Conservation (phyloP, 2,329 filamentous ascomycete genomes). For the Paecilomyces sp. region DNA sequence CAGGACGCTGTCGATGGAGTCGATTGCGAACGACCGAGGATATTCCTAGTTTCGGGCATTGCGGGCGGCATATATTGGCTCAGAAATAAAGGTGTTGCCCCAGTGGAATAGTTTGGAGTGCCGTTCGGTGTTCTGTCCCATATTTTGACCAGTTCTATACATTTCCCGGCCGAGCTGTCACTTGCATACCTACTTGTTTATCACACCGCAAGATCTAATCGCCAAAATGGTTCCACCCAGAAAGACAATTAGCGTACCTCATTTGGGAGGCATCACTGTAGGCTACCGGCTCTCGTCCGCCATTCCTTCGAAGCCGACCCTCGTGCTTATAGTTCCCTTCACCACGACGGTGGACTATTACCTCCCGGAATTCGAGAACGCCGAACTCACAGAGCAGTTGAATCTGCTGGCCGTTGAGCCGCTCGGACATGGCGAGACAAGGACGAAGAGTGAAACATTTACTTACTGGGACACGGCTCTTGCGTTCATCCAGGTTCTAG, state of each 20-base stretch:
- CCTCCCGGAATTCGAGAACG: conserved; percentile 23
- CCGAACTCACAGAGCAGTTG: conserved; percentile 24
- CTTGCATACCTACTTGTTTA: too few species aligned
- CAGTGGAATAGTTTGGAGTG: background rate
- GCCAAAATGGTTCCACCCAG: background rate
- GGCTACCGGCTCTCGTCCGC: conserved; percentile 37
- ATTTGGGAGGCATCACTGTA: conserved; percentile 39
- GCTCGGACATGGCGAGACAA: conserved; percentile 42
- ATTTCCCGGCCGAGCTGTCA: background rate
- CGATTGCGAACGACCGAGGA: background rate
- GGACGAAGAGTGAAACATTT: conserved; percentile 33
- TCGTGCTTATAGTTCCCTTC: conserved; percentile 43
- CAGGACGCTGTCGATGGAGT: background rate
- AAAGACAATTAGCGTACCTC: conserved; percentile 32
- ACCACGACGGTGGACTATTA: conserved; percentile 39
- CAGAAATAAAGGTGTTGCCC: background rate
- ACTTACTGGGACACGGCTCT: conserved; percentile 46
- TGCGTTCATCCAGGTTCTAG: conserved; percentile 46
- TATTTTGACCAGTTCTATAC: too few species aligned
- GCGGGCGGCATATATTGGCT: background rate
- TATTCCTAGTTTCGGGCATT: background rate
- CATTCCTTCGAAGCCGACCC: conserved; percentile 36
- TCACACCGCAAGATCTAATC: background rate
- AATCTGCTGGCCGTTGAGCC: conserved; percentile 45
- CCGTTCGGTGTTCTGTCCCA: too few species aligned